Evolutionary conservation across 805 yeast species (phyloP), one percentile per base, ranked within the genome.

Genomic region (Teunomyces barrocoloradensis): DNA sequence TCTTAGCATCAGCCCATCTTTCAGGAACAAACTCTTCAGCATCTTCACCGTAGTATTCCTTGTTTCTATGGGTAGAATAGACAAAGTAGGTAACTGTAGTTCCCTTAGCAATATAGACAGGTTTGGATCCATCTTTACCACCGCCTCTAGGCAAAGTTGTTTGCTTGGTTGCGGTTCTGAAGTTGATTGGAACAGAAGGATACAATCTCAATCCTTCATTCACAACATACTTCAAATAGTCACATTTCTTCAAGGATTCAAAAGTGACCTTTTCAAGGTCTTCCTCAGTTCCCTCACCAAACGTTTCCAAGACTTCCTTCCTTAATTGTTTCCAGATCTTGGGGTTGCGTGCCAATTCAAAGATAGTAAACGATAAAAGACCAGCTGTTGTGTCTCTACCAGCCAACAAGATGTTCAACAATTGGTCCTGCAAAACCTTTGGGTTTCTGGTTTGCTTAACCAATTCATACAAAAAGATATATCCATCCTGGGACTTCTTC

Each of bases 21-120:
- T 60, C 64, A 5, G 65, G 65, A 12, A 42, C 47, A 52, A 61
- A 61, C 9, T 46, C 60, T 2, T 42, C 49, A 10, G 64, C 52
- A 29, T 60, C 63, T 43, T 58, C 48, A 10, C 65, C 65, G 43
- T 58, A 60, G 34, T 25, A 45, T 20, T 52, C 63, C 36, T 57
- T 46, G 42, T 60, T 50, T 49, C 80, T 71, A 55, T 79, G 83
- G 55, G 77, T 69, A 12, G 70, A 57, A 51, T 68, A 71, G 13
- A 73, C 58, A 9, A 50, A 41, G 51, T 60, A 61, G 5, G 52
- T 50, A 17, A 61, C 56, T n/a, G 53, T 45, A 10, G 63, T 55
- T 25, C 65, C 65, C 47, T 59, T 60, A 12, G 52, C 58, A 35
- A 60, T 53, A 25, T 45, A 52, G 13, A 50, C 58, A 42, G 56